Evolutionary conservation across 2,329 filamentous ascomycete species (phyloP), one percentile per base, ranked within the genome.

Genomic region (Ascochyta lentis): DNA sequence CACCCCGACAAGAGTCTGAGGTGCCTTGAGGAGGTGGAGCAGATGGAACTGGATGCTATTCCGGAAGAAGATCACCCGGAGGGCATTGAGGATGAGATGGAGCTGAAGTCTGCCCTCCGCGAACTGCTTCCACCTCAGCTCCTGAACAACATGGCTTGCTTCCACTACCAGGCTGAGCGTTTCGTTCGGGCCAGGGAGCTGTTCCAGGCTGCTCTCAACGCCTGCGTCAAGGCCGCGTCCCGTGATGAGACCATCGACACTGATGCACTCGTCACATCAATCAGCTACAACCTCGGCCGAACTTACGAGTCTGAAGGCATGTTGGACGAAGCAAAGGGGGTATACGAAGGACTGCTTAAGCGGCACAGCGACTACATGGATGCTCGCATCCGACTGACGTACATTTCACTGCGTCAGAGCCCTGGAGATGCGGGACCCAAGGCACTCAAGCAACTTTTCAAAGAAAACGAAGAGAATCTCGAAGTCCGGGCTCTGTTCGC

Each of bases 91-190:
- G 67, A 71, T 37, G 68, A 71, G 33, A 41, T 80, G 3, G 83
- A 85, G 27, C 77, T 85, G 53, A 84, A 84, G 51, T 80, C 80
- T 22, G 81, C 83, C 15, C 81, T 96, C 26, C 88, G 92, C 49
- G 90, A 93, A 70, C 83, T 89, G 55, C 80, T 99, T 1, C 91
- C 93, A 1, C 95, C 95, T 4, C 92, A 96, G 70, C 82, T 98
- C 2, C 83, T 99, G 39, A 99, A 98, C 81, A 99, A 99, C 73
- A 96, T 98, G 72, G 95, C 91, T 5, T 97, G 93, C 76, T 98
- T 98, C 77, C 87, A 96, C 65, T 97, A 92, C 64, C 92, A 96
- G 71, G 84, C 87, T 2, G 92, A 96, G 67, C 92, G 92, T 71
- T 88, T 90, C 60, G 86, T 89, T 19, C 82, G 86, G 58, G 93